Evolutionary conservation across 208 protist genomes (phyloP).

Genomic region (Acanthamoeba triangularis): DNA sequence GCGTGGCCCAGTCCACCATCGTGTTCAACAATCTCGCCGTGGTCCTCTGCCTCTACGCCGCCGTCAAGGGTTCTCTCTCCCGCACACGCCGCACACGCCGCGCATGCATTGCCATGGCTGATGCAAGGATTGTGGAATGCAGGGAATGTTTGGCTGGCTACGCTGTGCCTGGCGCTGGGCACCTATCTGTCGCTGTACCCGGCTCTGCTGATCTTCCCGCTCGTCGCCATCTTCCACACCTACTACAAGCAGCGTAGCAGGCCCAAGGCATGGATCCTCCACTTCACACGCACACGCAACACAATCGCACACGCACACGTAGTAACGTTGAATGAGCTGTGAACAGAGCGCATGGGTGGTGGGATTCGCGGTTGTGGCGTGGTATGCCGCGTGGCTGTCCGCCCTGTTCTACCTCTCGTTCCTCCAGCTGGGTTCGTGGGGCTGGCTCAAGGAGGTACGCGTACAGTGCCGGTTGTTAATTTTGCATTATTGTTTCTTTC

Average conservation of each 20-base stretch:
- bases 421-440: conserved; percentile 44
- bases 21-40: conserved; percentile 77
- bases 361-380: background rate
- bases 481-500: background rate
- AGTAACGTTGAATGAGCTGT: background rate
- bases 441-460: conserved; percentile 42
- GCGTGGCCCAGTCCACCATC: conserved; percentile 71
- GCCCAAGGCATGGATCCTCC: background rate
- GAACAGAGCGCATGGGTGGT: background rate
- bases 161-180: conserved; percentile 62
- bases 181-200: conserved; percentile 74
- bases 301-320: background rate
- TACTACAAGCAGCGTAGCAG: conserved; percentile 8
- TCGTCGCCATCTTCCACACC: conserved; percentile 55
- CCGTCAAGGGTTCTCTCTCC: conserved; percentile 34
- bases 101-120: too few species aligned
- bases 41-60: conserved; percentile 63
- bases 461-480: background rate
- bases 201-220: conserved; percentile 51
- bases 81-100: too few species aligned
- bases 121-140: background rate
- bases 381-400: conserved; percentile 34
- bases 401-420: conserved; percentile 68
- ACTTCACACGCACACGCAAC: background rate
- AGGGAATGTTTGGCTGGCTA: conserved; percentile 71